Evolutionary conservation across 2,329 filamentous ascomycete species (phyloP).

Genomic region (Tolypocladium tropicale): DNA sequence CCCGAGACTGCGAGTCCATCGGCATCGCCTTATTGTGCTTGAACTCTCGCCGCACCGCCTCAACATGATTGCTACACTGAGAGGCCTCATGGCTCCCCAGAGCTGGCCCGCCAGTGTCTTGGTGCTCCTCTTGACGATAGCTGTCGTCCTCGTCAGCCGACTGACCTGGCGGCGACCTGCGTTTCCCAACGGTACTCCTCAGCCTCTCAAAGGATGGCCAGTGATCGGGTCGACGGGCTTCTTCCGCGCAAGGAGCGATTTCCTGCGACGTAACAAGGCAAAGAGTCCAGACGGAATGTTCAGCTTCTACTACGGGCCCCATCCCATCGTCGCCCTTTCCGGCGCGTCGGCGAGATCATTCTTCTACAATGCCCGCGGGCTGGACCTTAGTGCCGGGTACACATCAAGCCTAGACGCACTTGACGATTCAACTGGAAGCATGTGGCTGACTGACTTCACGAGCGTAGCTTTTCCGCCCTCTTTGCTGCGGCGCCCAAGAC

Average conservation of each 20-base stretch:
- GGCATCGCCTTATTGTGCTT: not conserved
- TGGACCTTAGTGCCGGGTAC: conserved; percentile 34
- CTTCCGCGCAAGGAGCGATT: conserved; percentile 35
- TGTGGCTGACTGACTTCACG: not conserved
- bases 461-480: conserved; percentile 16
- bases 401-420: not conserved
- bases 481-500: conserved; percentile 18
- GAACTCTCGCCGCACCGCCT: not conserved
- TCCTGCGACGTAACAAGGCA: conserved; percentile 22
- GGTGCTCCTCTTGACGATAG: conserved; percentile 1
- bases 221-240: conserved; percentile 33
- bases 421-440: not conserved
- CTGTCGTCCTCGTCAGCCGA: conserved; percentile 1
- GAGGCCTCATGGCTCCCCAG: conserved; percentile 2
- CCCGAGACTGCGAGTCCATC: not conserved
- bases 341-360: conserved; percentile 29
- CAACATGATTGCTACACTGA: not conserved
- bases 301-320: conserved; percentile 35
- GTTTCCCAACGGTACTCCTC: conserved; percentile 14
- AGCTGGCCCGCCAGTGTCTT: conserved; percentile 5
- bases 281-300: conserved; percentile 31
- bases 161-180: conserved; percentile 5
- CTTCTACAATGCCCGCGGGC: conserved; percentile 33
- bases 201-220: conserved; percentile 20
- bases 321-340: conserved; percentile 32